Evolutionary conservation across 192 early-diverging fungal species (phyloP).

Genomic region (Coemansia sp.): DNA sequence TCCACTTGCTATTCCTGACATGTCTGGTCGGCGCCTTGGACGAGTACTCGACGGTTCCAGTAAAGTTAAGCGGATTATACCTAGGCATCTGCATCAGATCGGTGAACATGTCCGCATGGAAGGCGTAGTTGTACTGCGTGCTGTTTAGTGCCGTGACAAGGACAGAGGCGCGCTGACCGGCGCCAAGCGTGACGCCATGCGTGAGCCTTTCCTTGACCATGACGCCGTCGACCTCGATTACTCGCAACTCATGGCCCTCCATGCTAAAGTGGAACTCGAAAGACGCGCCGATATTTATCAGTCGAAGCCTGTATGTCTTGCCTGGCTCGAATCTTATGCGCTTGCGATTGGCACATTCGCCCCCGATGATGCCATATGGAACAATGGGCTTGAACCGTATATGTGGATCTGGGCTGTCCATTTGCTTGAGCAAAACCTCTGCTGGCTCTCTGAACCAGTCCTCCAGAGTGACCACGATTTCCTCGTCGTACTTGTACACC

Average conservation of each 20-base stretch:
- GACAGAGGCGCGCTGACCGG: constrained; percentile 74
- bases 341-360: constrained; percentile 54
- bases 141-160: constrained; percentile 67
- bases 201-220: constrained; percentile 56
- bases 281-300: constrained; percentile 73
- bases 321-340: constrained; percentile 61
- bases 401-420: constrained; percentile 54
- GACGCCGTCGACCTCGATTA: constrained; percentile 81
- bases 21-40: constrained; percentile 10
- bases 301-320: constrained; percentile 75
- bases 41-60: constrained; percentile 58
- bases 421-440: constrained; percentile 51
- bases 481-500: constrained; percentile 62
- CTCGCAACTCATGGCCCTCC: constrained; percentile 67
- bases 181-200: constrained; percentile 56
- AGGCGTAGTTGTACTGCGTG: constrained; percentile 59
- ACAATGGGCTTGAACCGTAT: constrained; percentile 25
- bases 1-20: constrained; percentile 21
- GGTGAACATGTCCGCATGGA: constrained; percentile 72
- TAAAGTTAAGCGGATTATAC: constrained; percentile 57
- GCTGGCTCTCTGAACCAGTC: constrained; percentile 73
- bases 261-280: constrained; percentile 73
- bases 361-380: constrained; percentile 49
- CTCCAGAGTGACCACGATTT: constrained; percentile 61
- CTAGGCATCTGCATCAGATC: constrained; percentile 63